Evolutionary conservation across 331 rosid genomes (phyloP).

Genomic region (Acacia pycnantha): DNA sequence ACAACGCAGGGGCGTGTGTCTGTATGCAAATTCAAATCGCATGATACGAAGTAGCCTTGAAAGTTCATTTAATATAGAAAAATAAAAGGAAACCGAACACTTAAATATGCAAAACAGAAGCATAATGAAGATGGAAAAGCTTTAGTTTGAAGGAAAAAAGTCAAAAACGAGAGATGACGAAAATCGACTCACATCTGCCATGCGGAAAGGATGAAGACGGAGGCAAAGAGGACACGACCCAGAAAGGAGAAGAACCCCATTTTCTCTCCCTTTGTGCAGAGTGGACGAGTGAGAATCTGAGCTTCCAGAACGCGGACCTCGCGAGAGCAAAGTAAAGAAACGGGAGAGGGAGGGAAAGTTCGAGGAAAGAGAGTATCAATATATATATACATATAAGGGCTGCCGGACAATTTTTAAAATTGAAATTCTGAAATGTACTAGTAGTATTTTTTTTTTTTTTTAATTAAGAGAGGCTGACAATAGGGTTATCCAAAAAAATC

Average conservation of each 20-base stretch:
- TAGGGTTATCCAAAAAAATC: too few species aligned
- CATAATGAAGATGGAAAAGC: constrained; percentile 21
- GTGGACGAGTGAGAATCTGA: constrained; percentile 22
- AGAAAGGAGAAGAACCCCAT: constrained; percentile 88
- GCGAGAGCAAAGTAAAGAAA: not conserved
- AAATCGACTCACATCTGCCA: constrained; percentile 66
- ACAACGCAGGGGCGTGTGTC: not conserved
- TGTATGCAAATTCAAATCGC: not conserved
- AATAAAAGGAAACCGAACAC: not conserved
- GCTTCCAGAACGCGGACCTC: not conserved
- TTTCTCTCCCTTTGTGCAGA: constrained; percentile 6
- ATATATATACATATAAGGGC: not conserved
- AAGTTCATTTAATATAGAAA: not conserved
- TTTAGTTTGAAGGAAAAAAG: not conserved
- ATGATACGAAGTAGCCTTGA: not conserved
- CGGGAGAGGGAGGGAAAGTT: not conserved
- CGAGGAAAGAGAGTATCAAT: not conserved
- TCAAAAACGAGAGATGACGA: constrained; percentile 29
- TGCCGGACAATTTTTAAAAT: not conserved
- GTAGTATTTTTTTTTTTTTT: too few species aligned
- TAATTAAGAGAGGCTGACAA: too few species aligned
- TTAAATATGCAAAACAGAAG: constrained; percentile 10
- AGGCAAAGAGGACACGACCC: constrained; percentile 90
- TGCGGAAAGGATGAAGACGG: constrained; percentile 92
- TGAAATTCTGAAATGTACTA: too few species aligned